Conservation (phyloP, 805 yeast genomes). For the Yamadazyma scolyti region DNA sequence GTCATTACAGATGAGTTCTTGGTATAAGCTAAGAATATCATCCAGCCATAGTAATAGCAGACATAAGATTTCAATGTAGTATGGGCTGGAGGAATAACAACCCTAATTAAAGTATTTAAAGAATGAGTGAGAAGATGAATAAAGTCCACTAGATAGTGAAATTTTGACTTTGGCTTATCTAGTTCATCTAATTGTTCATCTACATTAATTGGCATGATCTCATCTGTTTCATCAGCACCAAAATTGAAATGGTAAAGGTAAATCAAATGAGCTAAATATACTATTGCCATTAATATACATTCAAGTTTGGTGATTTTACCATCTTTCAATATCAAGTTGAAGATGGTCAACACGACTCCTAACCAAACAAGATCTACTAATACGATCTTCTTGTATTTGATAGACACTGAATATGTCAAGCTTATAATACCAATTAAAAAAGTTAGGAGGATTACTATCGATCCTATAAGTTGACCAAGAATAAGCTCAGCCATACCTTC, state of each 20-base stretch:
- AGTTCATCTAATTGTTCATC: slow-evolving; percentile 9
- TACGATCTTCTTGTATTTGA: slow-evolving; percentile 15
- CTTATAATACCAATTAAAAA: slow-evolving; percentile 32
- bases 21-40: not conserved
- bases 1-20: slow-evolving; percentile 1
- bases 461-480: slow-evolving; percentile 36
- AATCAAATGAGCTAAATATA: slow-evolving; percentile 21
- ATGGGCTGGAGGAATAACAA: not conserved
- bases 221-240: slow-evolving; percentile 1
- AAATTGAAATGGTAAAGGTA: slow-evolving; percentile 17
- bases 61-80: not conserved
- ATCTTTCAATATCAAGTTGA: slow-evolving; percentile 28
- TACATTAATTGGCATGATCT: slow-evolving; percentile 8
- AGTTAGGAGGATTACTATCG: slow-evolving; percentile 28
- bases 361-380: slow-evolving; percentile 28
- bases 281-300: slow-evolving; percentile 20
- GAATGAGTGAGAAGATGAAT: slow-evolving; percentile 1
- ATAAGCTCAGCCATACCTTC: slow-evolving; percentile 28
- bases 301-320: slow-evolving; percentile 30
- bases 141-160: not conserved
- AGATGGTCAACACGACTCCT: slow-evolving; percentile 19
- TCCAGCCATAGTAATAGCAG: slow-evolving; percentile 3
- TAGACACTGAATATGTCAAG: slow-evolving; percentile 19
- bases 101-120: slow-evolving; percentile 1
- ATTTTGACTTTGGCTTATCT: not conserved